Conservation (phyloP, 2,329 filamentous ascomycete genomes). For the Calonectria pseudoreteaudii region DNA sequence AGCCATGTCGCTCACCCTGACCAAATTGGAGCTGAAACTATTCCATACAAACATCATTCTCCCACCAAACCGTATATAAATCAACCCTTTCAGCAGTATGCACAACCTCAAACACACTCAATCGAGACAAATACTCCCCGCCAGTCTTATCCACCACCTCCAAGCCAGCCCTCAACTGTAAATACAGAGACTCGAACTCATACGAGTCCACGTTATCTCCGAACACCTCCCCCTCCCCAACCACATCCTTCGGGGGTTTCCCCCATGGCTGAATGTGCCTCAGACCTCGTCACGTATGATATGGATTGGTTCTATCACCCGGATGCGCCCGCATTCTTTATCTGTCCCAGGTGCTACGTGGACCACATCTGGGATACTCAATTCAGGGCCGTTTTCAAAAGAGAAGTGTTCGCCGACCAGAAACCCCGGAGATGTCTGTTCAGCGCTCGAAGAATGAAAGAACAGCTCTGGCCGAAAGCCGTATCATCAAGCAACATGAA, state of each 20-base stretch:
- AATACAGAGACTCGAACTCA: not conserved
- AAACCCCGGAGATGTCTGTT: slow-evolving; percentile 51
- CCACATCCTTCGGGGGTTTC: slow-evolving; percentile 29
- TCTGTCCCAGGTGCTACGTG: slow-evolving; percentile 54
- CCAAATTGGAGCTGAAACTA: not conserved
- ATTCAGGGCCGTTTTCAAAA: slow-evolving; percentile 44
- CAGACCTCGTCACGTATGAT: slow-evolving; percentile 39
- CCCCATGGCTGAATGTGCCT: slow-evolving; percentile 45
- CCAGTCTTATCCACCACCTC: not conserved
- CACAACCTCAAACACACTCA: not conserved
- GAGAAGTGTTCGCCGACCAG: slow-evolving; percentile 34
- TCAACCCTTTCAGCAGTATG: not conserved
- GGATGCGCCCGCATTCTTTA: slow-evolving; percentile 43
- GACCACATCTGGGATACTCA: slow-evolving; percentile 48
- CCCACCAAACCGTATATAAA: not conserved
- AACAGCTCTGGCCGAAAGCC: slow-evolving; percentile 47
- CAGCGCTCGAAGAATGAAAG: slow-evolving; percentile 45
- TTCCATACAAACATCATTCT: not conserved
- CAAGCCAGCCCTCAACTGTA: not conserved
- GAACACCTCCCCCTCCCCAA: slow-evolving; percentile 29
- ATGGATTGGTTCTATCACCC: slow-evolving; percentile 54
- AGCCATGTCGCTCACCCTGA: not conserved
- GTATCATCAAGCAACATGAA: slow-evolving; percentile 43
- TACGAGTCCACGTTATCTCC: slow-evolving; percentile 16
- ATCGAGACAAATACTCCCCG: not conserved